A percentile compares a stretch with the other conserved stretches of the same genome.
Evolutionary conservation across 1,139 yeast species (phyloP).

Genomic region (Diutina catenulata): DNA sequence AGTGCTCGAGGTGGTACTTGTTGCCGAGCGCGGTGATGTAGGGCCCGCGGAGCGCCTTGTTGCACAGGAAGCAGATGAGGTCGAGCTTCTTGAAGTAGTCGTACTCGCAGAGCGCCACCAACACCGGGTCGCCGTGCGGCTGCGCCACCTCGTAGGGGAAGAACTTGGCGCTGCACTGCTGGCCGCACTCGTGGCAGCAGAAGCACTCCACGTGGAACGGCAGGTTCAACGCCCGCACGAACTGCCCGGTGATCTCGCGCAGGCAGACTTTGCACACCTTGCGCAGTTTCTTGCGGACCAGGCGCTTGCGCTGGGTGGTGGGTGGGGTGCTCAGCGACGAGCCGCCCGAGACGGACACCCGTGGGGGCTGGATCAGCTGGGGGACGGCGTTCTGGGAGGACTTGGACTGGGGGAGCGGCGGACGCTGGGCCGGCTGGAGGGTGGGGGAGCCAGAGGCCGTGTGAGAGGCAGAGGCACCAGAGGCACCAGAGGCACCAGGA

Average conservation of each 20-base stretch:
- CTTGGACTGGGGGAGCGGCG: neutral
- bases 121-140: constrained; percentile 22
- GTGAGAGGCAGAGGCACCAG: neutral
- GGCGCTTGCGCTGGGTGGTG: neutral
- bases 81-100: constrained; percentile 83
- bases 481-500: too few species aligned
- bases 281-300: constrained; percentile 11
- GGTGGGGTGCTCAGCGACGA: neutral
- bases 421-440: neutral
- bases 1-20: constrained; percentile 91
- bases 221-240: constrained; percentile 71
- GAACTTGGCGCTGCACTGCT: constrained; percentile 61
- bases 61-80: constrained; percentile 74
- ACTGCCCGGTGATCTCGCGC: constrained; percentile 61
- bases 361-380: neutral
- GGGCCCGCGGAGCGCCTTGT: constrained; percentile 80
- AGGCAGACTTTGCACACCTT: constrained; percentile 54
- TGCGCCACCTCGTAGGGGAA: constrained; percentile 42
- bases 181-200: constrained; percentile 71
- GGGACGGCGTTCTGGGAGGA: neutral
- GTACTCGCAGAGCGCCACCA: constrained; percentile 81
- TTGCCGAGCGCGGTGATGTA: constrained; percentile 89
- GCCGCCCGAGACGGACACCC: neutral
- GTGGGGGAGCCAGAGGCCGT: neutral
- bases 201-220: constrained; percentile 85